These are phyloP conservation scores for Cutaneotrichosporon sp. DNA, from an alignment of 1,284 basidiomycete species.

Conservation along the genomic window DNA sequence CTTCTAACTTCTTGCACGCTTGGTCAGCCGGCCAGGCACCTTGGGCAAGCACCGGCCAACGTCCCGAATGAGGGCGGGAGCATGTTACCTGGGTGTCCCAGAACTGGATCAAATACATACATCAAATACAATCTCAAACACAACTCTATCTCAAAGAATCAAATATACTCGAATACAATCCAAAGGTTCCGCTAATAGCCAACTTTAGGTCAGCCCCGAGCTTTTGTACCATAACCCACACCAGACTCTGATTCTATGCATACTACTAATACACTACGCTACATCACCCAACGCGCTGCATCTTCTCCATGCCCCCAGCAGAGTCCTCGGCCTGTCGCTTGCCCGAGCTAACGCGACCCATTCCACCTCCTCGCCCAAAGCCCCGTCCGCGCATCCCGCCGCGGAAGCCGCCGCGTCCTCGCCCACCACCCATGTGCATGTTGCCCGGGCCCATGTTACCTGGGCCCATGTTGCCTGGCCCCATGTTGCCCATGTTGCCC, in stretches of 20 bases:
- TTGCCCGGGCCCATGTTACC: slow-evolving; percentile 27
- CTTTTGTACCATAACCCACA: too few species aligned
- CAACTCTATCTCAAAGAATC: too few species aligned
- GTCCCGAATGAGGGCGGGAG: too few species aligned
- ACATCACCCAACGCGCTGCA: slow-evolving; percentile 23
- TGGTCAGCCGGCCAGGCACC: not conserved
- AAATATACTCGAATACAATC: too few species aligned
- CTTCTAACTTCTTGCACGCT: not conserved
- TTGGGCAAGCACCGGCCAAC: not conserved
- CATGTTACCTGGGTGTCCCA: too few species aligned
- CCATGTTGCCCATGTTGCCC: slow-evolving; percentile 8
- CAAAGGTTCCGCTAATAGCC: too few species aligned
- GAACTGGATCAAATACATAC: too few species aligned
- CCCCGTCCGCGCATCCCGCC: slow-evolving; percentile 24
- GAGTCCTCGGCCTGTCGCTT: slow-evolving; percentile 19
- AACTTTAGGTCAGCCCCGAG: too few species aligned
- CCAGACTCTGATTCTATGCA: not conserved
- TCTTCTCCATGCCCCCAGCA: slow-evolving; percentile 18
- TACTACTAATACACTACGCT: slow-evolving; percentile 2
- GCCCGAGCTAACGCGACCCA: not conserved
- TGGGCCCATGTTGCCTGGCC: slow-evolving; percentile 13
- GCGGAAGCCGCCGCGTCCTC: slow-evolving; percentile 23
- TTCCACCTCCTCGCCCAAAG: slow-evolving; percentile 10
- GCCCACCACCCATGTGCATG: slow-evolving; percentile 17
- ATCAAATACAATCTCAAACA: too few species aligned